Evolutionary conservation across 257 asterid genomes (phyloP), one percentile per base, ranked within the genome.

Genomic region (Primulina tabacum): DNA sequence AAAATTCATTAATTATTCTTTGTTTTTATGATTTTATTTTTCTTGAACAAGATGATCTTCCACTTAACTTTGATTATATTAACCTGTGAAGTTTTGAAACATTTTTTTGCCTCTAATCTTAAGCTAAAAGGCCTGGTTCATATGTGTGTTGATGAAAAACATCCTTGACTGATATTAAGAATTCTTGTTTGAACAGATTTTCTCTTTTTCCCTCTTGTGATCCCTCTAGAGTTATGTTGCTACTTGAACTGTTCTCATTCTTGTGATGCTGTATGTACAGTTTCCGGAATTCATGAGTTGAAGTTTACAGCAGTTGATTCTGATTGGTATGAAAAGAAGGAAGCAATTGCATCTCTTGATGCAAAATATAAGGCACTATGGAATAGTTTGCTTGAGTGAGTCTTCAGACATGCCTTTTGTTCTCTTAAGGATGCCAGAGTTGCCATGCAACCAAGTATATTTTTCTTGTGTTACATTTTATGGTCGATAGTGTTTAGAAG

Each of bases 281-380:
- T 73, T 20, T 77, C 85, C 89, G 96, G 85, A 29, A 73, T 84
- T 34, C 84, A 84, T 67, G 85, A 84, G 85, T 72, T 94, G 86
- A 74, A 72, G 70, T 88, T 90, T 75, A 71, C 84, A 16, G 79
- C 81, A 79, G 80, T 50, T 67, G 97, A 91, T 74, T 65, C 83
- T 43, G 35, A 75, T 77, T 91, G 96, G 95, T 75, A 79, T 70
- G 74, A 82, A 71, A 94, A 91, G 76, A 78, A 66, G 63, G 97
- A 88, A 81, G 97, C 89, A 60, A 85, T 94, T 81, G 80, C 68
- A 80, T 86, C 95, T 69, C 77, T 89, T 81, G 80, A 91, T 79
- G 65, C 35, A 78, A 85, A 82, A 86, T 94, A 94, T 73, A 83
- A 83, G 79, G 89, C 95, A 71, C 60, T 85, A 32, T 91, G 96